Evolutionary conservation across 2,329 filamentous ascomycete genomes (phyloP), one percentile per base, ranked within the genome.

Genomic region (Westerdykella aurantiaca): DNA sequence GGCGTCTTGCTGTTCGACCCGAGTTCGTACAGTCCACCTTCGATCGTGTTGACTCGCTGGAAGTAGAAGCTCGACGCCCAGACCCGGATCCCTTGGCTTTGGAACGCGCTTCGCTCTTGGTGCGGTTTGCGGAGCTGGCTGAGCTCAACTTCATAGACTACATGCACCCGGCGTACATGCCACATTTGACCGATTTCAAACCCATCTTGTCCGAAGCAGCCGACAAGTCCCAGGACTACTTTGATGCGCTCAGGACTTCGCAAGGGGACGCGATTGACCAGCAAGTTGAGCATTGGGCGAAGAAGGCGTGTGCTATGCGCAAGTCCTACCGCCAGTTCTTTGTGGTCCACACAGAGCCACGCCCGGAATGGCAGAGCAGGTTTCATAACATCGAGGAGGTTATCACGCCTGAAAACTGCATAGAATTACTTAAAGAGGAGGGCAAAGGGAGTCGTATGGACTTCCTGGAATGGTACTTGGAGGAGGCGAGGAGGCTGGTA

Each of bases 1-100:
- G 63, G 63, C 58, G 63, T 29, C 46, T 66, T 10, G 63, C 57
- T 11, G 55, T 57, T 5, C 60, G 59, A 1, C 63, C 63, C 1
- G 61, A 61, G 12, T 17, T 66, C 9, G 16, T 35, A 18, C n/a
- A 35, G 33, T 14, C 33, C 4, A 9, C n/a, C 33, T 14, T 16
- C n/a, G 33, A 35, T 13, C n/a, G n/a, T 13, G 17, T 35, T 10
- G 17, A 35, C 17, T 9, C 25, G 10, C 25, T 16, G 7, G 34
- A 35, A 14, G 34, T 10, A 35, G 34, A 35, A 16, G 3, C 14
- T 9, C 34, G 9, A 21, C 2, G 9, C 17, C 18, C 18, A 21
- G n/a, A 35, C 7, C 7, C n/a, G n/a, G 10, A 35, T 35, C n/a
- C 33, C 33, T 14, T 16, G 7, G 11, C 33, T 16, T 14, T 9